A percentile compares a stretch with the other conserved stretches of the same genome.
These are phyloP conservation scores for Suillus bovinus DNA, from an alignment of 768 basidiomycete species.

Conservation along the genomic window DNA sequence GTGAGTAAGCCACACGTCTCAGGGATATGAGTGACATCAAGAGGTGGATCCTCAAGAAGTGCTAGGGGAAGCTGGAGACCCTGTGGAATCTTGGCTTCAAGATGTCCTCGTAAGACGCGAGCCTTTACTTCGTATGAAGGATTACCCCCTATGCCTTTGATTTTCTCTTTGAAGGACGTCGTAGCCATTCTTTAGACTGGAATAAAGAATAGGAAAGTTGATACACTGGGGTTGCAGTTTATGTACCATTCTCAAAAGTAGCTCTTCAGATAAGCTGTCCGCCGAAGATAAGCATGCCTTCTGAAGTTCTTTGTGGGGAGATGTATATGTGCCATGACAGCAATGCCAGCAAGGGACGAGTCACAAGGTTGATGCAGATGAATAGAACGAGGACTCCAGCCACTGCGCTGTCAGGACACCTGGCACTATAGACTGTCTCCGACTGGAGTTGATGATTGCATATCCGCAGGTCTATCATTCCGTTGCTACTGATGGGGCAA, in stretches of 20 bases:
- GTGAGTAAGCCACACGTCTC: slow-evolving; percentile 33
- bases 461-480: background rate
- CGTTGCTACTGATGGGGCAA: background rate
- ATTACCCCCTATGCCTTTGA: slow-evolving; percentile 23
- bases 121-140: slow-evolving; percentile 21
- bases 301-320: background rate
- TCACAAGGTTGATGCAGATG: background rate
- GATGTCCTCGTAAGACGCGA: slow-evolving; percentile 18
- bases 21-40: slow-evolving; percentile 36
- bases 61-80: slow-evolving; percentile 17
- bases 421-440: no score
- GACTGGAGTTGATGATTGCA: no score
- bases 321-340: background rate
- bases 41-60: slow-evolving; percentile 23
- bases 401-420: background rate
- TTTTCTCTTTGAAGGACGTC: slow-evolving; percentile 24
- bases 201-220: slow-evolving; percentile 10
- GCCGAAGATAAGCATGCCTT: background rate
- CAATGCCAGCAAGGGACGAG: background rate
- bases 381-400: background rate
- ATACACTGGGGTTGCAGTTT: background rate
- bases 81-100: slow-evolving; percentile 26
- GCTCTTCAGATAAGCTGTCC: background rate
- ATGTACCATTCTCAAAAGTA: background rate
- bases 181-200: background rate